Percentiles rank a stretch among this genome's conserved stretches.
Evolutionary conservation across 2,329 filamentous ascomycete genomes (phyloP).

Genomic region (Huntiella savannae): DNA sequence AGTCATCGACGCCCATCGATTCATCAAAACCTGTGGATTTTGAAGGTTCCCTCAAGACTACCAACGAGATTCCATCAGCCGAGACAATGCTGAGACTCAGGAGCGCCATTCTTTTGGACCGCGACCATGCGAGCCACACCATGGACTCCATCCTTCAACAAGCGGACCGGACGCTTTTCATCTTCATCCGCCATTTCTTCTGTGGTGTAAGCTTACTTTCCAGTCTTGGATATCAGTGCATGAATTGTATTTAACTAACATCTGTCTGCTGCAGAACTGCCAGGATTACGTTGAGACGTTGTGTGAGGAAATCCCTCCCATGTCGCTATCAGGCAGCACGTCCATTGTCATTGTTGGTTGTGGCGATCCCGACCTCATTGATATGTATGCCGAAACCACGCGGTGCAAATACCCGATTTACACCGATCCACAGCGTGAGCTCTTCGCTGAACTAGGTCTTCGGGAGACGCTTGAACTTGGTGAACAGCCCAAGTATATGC

Average conservation of each 20-base stretch:
- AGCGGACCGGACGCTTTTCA: slow-evolving; percentile 40
- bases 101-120: slow-evolving; percentile 39
- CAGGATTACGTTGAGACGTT: slow-evolving; percentile 53
- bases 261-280: slow-evolving; percentile 36
- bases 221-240: background rate
- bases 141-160: slow-evolving; percentile 45
- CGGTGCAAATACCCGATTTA: slow-evolving; percentile 56
- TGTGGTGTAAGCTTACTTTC: slow-evolving; percentile 40
- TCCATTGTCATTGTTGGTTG: slow-evolving; percentile 55
- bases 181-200: slow-evolving; percentile 67
- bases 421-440: slow-evolving; percentile 47
- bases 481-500: slow-evolving; percentile 42
- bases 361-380: slow-evolving; percentile 48
- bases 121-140: slow-evolving; percentile 35
- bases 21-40: slow-evolving; percentile 30
- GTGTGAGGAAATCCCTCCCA: slow-evolving; percentile 35
- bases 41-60: slow-evolving; percentile 34
- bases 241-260: background rate
- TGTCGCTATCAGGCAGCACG: slow-evolving; percentile 33
- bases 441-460: slow-evolving; percentile 54
- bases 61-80: slow-evolving; percentile 33
- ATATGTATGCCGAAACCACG: slow-evolving; percentile 43
- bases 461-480: slow-evolving; percentile 42
- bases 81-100: slow-evolving; percentile 32
- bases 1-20: slow-evolving; percentile 15